A percentile compares a stretch with the other conserved stretches of the same genome.
Evolutionary conservation across 2,329 filamentous ascomycete species (phyloP).

Genomic region (Aciculosporium take): DNA sequence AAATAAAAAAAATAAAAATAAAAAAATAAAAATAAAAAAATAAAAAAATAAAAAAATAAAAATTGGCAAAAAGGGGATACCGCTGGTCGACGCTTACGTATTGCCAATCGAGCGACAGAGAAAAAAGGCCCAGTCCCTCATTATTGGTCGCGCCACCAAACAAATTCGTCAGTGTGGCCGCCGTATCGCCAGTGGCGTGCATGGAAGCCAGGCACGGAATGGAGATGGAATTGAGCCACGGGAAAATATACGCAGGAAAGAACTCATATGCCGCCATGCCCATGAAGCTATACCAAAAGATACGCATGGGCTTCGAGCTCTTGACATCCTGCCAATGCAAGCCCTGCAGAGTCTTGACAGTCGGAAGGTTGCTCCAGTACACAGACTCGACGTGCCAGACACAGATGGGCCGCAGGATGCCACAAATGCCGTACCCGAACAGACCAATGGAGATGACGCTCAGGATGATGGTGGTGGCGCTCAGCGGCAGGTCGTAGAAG

Average conservation of each 20-base stretch:
- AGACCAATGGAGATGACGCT: slow-evolving; percentile 36
- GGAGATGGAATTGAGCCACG: slow-evolving; percentile 40
- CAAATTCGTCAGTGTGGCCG: slow-evolving; percentile 6
- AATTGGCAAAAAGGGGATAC: not conserved
- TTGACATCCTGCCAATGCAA: slow-evolving; percentile 38
- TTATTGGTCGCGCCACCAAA: slow-evolving; percentile 27
- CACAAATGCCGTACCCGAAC: slow-evolving; percentile 40
- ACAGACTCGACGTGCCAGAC: slow-evolving; percentile 43
- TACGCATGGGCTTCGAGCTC: slow-evolving; percentile 34
- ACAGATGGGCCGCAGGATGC: slow-evolving; percentile 36
- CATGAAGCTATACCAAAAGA: slow-evolving; percentile 36
- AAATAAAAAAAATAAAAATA: no score
- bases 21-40: no score
- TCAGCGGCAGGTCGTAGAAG: slow-evolving; percentile 35
- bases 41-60: no score
- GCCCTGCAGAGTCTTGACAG: slow-evolving; percentile 38
- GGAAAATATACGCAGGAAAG: slow-evolving; percentile 40
- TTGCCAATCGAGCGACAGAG: slow-evolving; percentile 29
- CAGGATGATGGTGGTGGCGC: slow-evolving; percentile 31
- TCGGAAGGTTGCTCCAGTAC: slow-evolving; percentile 39
- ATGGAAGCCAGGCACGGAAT: slow-evolving; percentile 39
- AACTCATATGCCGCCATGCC: slow-evolving; percentile 37
- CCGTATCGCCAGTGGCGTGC: slow-evolving; percentile 10
- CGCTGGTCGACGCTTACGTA: slow-evolving; percentile 15
- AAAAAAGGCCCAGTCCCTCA: slow-evolving; percentile 25